Conservation (phyloP, 2,329 filamentous ascomycete genomes). For the Phoma sp. region DNA sequence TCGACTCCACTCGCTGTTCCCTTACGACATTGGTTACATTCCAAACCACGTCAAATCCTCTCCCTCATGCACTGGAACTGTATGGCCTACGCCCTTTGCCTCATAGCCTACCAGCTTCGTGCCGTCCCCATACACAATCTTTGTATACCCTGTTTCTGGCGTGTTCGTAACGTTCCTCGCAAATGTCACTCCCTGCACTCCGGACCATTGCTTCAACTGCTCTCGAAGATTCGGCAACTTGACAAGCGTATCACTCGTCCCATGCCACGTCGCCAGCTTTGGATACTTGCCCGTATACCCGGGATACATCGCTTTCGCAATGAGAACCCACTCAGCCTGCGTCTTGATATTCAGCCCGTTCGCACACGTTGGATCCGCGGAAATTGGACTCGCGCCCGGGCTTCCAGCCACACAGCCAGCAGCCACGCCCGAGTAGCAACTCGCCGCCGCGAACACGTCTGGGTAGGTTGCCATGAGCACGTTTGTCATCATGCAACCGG, state of each 20-base stretch:
- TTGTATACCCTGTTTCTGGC: slow-evolving; percentile 32
- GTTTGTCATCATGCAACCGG: slow-evolving; percentile 44
- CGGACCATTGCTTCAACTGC: slow-evolving; percentile 40
- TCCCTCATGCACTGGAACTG: slow-evolving; percentile 24
- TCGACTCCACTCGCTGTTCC: neutral
- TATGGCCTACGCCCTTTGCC: slow-evolving; percentile 34
- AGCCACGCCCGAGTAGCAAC: slow-evolving; percentile 37
- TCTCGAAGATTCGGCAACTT: slow-evolving; percentile 33
- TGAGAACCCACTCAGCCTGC: slow-evolving; percentile 38
- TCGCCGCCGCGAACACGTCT: slow-evolving; percentile 34
- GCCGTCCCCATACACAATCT: slow-evolving; percentile 37
- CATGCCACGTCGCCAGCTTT: slow-evolving; percentile 47
- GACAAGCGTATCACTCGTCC: slow-evolving; percentile 43
- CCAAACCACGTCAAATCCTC: slow-evolving; percentile 16
- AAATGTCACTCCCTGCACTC: slow-evolving; percentile 27
- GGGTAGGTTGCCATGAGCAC: slow-evolving; percentile 39
- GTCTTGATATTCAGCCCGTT: slow-evolving; percentile 26
- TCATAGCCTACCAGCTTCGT: slow-evolving; percentile 34
- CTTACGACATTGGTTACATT: neutral
- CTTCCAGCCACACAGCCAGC: slow-evolving; percentile 49
- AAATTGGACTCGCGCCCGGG: slow-evolving; percentile 43
- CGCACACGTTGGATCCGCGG: slow-evolving; percentile 30
- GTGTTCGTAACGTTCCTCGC: slow-evolving; percentile 27
- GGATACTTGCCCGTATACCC: slow-evolving; percentile 46
- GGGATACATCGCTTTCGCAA: slow-evolving; percentile 46